Conservation (phyloP, 2,329 filamentous ascomycete genomes). For the Colletotrichum tanaceti region DNA sequence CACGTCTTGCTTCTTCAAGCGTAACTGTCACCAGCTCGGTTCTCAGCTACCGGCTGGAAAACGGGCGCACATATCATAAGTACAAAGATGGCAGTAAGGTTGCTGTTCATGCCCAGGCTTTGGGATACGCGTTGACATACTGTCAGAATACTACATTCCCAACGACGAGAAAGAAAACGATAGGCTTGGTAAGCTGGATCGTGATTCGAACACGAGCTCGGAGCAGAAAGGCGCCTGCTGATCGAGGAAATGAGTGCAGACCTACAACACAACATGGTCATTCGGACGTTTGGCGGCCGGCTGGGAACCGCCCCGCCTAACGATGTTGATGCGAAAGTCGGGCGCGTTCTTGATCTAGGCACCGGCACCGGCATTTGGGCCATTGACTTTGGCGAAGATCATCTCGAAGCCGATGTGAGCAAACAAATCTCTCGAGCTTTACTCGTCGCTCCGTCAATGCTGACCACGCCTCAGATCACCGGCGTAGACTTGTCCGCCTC, state of each 20-base stretch:
- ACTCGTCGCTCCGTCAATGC: background rate
- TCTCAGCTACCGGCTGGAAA: background rate
- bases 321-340: constrained; percentile 43
- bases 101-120: background rate
- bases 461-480: constrained; percentile 44
- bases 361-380: constrained; percentile 59
- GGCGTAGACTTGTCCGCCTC: constrained; percentile 56
- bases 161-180: constrained; percentile 5
- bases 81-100: constrained; percentile 13
- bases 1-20: background rate
- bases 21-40: background rate
- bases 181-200: background rate
- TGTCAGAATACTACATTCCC: background rate
- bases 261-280: constrained; percentile 51
- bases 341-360: constrained; percentile 56
- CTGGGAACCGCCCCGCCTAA: constrained; percentile 40
- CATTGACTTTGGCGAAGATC: constrained; percentile 55
- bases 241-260: constrained; percentile 41
- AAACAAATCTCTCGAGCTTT: background rate
- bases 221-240: background rate
- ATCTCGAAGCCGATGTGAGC: constrained; percentile 46
- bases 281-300: constrained; percentile 47
- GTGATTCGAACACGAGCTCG: too few species aligned
- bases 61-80: constrained; percentile 1
- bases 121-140: too few species aligned